Evolutionary conservation across 495 filamentous ascomycete genomes (phyloP), one percentile per base, ranked within the genome.

Genomic region (Hypoxylon crocopeplum): DNA sequence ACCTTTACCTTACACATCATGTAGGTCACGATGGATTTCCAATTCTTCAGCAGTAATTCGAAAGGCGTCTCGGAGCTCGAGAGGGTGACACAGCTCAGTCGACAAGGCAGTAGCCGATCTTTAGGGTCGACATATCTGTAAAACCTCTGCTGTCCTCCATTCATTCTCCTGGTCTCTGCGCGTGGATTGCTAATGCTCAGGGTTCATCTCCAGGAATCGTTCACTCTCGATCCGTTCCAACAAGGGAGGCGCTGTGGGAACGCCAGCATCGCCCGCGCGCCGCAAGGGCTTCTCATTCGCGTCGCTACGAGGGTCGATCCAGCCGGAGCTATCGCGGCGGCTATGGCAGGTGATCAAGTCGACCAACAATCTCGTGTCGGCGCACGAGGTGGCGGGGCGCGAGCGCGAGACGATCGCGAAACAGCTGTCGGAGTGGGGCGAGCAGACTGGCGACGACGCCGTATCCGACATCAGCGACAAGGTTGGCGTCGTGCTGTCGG

Each of bases 381-480:
- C 88, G 42, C 88, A 97, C 72, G 89, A 96, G 73, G 69, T 84
- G 0, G 94, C 94, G 7, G 89, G 84, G 16, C 86, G 86, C 40
- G 91, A 94, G 73, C 89, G 91, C 50, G 74, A 89, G 30, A 84
- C 86, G 12, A 88, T 97, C 64, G 93, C 93, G 7, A 83, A 85
- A 1, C 92, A 97, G 76, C 84, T 98, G n/a, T 93, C 89, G 4
- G 94, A 97, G 50, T 98, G 95, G 95, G 95, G 94, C 46, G 92
- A 97, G 71, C 82, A 87, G 34, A 94, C 92, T 2, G 79, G 81
- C 3, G 94, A 98, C 69, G 92, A 94, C 39, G 86, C 87, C 30
- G 76, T 98, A 63, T 90, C 85, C 7, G 93, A 97, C 70, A 82
- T 98, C 50, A 88, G 88, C 53, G 95, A 98, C 77, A 98, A 98